Conservation (phyloP, 495 filamentous ascomycete genomes). For the Penicillium parvum region DNA sequence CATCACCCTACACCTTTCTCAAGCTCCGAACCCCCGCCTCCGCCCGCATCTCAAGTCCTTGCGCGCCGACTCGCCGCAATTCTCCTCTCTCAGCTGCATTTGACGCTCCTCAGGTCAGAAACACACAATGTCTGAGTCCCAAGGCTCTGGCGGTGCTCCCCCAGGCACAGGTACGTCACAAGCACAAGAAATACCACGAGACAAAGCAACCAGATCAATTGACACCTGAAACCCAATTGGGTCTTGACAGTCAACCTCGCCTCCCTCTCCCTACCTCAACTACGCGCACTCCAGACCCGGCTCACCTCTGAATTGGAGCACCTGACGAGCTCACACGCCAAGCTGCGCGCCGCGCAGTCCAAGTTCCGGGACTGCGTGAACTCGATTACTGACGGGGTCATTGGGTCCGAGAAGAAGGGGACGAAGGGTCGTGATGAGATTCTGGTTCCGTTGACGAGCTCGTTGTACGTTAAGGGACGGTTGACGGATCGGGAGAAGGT, state of each 20-base stretch:
- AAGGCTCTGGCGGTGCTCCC: constrained; percentile 29
- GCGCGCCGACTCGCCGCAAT: constrained; percentile 3
- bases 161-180: constrained; percentile 28
- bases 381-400: constrained; percentile 60
- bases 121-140: constrained; percentile 26
- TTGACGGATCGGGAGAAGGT: constrained; percentile 75
- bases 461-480: constrained; percentile 84
- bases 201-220: neutral
- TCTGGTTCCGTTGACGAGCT: constrained; percentile 86
- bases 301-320: constrained; percentile 93
- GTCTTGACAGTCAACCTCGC: constrained; percentile 67
- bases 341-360: constrained; percentile 80
- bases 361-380: constrained; percentile 88
- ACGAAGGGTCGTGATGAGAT: constrained; percentile 50
- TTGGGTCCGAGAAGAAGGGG: constrained; percentile 36
- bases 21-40: constrained; percentile 21
- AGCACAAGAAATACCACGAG: neutral
- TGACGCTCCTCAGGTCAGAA: neutral
- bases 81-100: neutral
- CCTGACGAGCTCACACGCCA: constrained; percentile 80
- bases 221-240: no score
- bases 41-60: constrained; percentile 16
- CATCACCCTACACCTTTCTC: constrained; percentile 9
- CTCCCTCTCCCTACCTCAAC: constrained; percentile 52
- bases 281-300: constrained; percentile 79